Evolutionary conservation across 768 basidiomycete species (phyloP).

Genomic region (Panaeolus cyanescens): DNA sequence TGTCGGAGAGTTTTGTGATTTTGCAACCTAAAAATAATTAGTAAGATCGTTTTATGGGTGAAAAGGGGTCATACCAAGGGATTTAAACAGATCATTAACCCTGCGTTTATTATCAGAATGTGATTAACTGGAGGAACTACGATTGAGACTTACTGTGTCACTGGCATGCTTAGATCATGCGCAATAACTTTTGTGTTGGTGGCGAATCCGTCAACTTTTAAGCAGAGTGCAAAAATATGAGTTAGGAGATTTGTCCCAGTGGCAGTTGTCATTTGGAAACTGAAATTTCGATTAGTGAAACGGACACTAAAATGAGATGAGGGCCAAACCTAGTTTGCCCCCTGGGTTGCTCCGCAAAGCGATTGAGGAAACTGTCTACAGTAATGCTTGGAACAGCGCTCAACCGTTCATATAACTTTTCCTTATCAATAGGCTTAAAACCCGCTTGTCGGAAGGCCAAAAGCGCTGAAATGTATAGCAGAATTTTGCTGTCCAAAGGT

Average conservation of each 20-base stretch:
- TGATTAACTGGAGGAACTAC: neutral
- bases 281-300: constrained; percentile 16
- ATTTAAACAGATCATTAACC: constrained; percentile 72
- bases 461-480: constrained; percentile 85
- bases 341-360: constrained; percentile 79
- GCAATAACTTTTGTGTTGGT: constrained; percentile 71
- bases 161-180: constrained; percentile 68
- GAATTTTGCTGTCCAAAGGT: constrained; percentile 56
- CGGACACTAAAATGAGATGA: neutral
- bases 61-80: constrained; percentile 51
- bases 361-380: constrained; percentile 70
- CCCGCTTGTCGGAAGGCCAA: constrained; percentile 62
- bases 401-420: constrained; percentile 58
- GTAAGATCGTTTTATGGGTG: constrained; percentile 5
- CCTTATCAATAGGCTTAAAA: constrained; percentile 44
- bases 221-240: constrained; percentile 79
- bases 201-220: constrained; percentile 77
- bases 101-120: constrained; percentile 20
- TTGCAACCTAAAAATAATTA: constrained; percentile 61
- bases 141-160: constrained; percentile 56
- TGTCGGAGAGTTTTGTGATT: constrained; percentile 52
- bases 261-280: constrained; percentile 62
- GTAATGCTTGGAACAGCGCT: constrained; percentile 60
- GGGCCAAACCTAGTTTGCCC: constrained; percentile 62
- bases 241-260: constrained; percentile 74